phyloP scores from a whole-genome alignment of 208 protist species.

The Herpetomonas tarakana region DNA sequence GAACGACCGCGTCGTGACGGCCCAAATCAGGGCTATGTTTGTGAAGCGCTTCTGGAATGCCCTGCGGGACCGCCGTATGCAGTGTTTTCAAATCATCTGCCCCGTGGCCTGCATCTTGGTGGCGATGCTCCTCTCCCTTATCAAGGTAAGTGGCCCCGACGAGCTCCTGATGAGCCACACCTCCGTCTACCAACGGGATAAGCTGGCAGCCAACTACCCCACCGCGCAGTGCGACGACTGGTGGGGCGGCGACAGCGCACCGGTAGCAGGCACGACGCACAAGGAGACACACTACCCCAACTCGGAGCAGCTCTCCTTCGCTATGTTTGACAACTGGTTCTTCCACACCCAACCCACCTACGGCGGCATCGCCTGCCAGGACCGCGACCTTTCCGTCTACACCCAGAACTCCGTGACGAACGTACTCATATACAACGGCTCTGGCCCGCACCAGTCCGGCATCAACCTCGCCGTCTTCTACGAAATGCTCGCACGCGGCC shows the following conservation, averaged over 20 bases:
- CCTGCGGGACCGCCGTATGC: conserved; percentile 26
- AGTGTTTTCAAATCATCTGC: conserved; percentile 35
- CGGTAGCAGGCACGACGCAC: neutral
- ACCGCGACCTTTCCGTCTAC: neutral
- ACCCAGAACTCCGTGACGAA: neutral
- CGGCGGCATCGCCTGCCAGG: conserved; percentile 17
- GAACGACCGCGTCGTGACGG: neutral
- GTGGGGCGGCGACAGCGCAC: neutral
- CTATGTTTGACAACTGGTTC: conserved; percentile 29
- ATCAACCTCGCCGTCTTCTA: conserved; percentile 76
- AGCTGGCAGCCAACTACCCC: neutral
- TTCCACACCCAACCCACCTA: conserved; percentile 9
- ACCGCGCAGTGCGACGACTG: conserved; percentile 6
- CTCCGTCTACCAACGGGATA: neutral
- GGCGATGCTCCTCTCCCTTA: conserved; percentile 33
- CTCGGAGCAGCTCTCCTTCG: conserved; percentile 46
- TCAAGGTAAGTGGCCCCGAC: conserved; percentile 1
- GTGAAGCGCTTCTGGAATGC: conserved; percentile 34
- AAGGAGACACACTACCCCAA: conserved; percentile 8
- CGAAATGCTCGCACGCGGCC: conserved; percentile 65
- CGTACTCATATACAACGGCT: conserved; percentile 11
- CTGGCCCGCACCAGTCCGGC: conserved; percentile 20
- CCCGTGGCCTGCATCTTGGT: conserved; percentile 41
- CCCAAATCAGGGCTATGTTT: conserved; percentile 27
- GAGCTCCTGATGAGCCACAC: neutral